Base-by-base conservation (phyloP, 768 basidiomycete species). In the Amanita thiersii region DNA sequence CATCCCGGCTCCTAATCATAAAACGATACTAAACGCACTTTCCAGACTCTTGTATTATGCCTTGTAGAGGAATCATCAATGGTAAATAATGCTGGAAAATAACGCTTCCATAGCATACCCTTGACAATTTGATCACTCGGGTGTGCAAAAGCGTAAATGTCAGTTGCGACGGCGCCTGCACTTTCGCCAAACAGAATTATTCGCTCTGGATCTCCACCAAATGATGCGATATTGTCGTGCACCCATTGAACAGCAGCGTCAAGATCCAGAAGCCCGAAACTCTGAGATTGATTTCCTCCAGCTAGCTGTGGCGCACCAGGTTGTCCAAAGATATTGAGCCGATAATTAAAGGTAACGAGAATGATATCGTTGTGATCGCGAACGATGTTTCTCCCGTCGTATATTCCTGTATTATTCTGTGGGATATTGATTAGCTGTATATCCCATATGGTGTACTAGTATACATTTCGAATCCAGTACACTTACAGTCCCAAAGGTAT, bases 151-250 rank as follows among this genome's bases (percentile, higher is more conserved):
- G 61, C 54, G 44, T 63, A 67, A 0, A 55, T 56, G 45, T 30
- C 29, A 30, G 14, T 14, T 30, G 68, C 62, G 26, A 60, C 65
- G 7, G 67, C 73, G 20, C 75, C 76, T 9, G 74, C 75, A 4
- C 69, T 73, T 52, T 80, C 67, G 1, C 77, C 77, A 45, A 67
- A 66, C 17, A 79, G 69, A 2, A 72, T 75, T 35, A 81, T 66
- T 1, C 62, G 62, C 6, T 55, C 52, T 1, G 70, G 69, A 55
- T 79, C 77, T 0, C 78, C 77, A 26, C 76, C 76, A 47, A 80
- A 80, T n/a, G 66, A 61, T 1, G 57, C 53, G 45, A 79, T 77
- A 36, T 79, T 64, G 25, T 64, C 53, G 19, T 71, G 66, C 0
- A 79, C 70, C 66, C 66, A 66, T 46, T 62, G 55, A 11, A 68